These are phyloP conservation scores for Aciculoconidium aculeatum DNA, from an alignment of 805 yeast species.

Conservation along the genomic window DNA sequence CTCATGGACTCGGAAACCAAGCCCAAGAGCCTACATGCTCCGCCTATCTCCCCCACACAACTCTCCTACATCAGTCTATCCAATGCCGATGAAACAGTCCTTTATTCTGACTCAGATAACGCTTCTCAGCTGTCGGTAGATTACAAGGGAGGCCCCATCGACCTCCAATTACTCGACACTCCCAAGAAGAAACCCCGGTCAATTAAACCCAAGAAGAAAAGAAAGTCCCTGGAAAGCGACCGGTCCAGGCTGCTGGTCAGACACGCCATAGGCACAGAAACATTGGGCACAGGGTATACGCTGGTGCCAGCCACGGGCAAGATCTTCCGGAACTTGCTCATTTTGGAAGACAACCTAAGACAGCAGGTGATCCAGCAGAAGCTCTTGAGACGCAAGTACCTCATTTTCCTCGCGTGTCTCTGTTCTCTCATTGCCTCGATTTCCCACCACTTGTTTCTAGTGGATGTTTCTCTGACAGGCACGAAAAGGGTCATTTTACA, in stretches of 20 bases:
- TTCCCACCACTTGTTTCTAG: constrained; percentile 32
- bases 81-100: constrained; percentile 24
- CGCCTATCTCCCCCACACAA: constrained; percentile 1
- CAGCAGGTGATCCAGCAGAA: constrained; percentile 74
- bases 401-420: constrained; percentile 42
- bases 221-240: constrained; percentile 15
- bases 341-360: constrained; percentile 80
- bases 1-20: no score
- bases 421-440: constrained; percentile 37
- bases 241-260: constrained; percentile 10
- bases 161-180: constrained; percentile 1
- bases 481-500: constrained; percentile 38
- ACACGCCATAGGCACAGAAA: constrained; percentile 2
- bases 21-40: no score
- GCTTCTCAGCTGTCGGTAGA: constrained; percentile 28
- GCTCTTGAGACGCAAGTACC: constrained; percentile 55
- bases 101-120: constrained; percentile 31
- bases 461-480: constrained; percentile 19
- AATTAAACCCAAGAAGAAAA: constrained; percentile 1
- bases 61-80: background rate
- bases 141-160: constrained; percentile 5
- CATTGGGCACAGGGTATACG: constrained; percentile 13
- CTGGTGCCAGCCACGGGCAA: constrained; percentile 52
- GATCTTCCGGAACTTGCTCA: constrained; percentile 73
- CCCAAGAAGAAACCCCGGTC: background rate